These are phyloP conservation scores for Tagetes patula DNA, from an alignment of 129 eudicot species.

Conservation along the genomic window DNA sequence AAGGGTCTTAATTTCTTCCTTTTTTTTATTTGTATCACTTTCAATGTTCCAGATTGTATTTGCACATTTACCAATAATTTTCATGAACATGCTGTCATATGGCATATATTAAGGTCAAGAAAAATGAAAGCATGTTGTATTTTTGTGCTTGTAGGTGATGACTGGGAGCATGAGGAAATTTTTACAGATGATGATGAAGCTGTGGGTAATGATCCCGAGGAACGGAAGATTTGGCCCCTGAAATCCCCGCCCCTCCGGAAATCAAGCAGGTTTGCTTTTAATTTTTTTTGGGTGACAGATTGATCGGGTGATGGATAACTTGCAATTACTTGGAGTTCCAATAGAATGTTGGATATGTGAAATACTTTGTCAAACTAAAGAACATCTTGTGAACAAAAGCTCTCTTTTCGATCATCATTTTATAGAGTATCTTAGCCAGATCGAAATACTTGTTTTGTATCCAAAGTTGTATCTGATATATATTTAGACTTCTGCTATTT, in stretches of 20 bases:
- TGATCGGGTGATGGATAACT: neutral
- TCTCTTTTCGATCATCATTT: neutral
- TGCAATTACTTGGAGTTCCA: neutral
- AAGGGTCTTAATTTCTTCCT: conserved; percentile 56
- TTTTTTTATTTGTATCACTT: conserved; percentile 23
- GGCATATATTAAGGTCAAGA: conserved; percentile 8
- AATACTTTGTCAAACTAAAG: conserved; percentile 6
- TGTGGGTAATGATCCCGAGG: conserved; percentile 82
- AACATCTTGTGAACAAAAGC: neutral
- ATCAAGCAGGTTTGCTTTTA: conserved; percentile 69
- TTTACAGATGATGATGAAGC: conserved; percentile 98
- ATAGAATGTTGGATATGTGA: neutral
- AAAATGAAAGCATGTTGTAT: conserved; percentile 12
- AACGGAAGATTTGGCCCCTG: conserved; percentile 98
- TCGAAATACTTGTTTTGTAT: neutral
- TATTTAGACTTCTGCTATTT: neutral
- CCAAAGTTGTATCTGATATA: neutral
- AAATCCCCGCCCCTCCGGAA: conserved; percentile 98
- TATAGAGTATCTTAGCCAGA: neutral
- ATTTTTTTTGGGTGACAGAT: neutral
- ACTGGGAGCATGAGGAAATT: conserved; percentile 99
- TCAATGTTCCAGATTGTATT: conserved; percentile 3
- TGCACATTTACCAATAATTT: neutral
- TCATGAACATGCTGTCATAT: conserved; percentile 8
- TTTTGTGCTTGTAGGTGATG: conserved; percentile 70